phyloP scores from a whole-genome alignment of 371 early-diverging fungal species.

The Rhizopus arrhizus region DNA sequence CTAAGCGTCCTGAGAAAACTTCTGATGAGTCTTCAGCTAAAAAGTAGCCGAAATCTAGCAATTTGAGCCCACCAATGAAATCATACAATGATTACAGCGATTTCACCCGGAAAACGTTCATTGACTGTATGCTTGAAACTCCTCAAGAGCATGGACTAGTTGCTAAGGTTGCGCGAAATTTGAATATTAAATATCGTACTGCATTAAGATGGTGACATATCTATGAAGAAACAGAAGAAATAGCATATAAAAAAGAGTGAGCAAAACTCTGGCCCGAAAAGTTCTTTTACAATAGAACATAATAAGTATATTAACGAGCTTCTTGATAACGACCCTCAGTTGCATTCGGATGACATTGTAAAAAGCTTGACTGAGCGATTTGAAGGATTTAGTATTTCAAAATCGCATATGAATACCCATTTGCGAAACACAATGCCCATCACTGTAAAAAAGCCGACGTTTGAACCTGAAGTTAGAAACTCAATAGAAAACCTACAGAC shows the following conservation, averaged over 20 bases:
- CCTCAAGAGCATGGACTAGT: constrained; percentile 11
- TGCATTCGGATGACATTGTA: constrained; percentile 10
- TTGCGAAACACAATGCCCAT: constrained; percentile 11
- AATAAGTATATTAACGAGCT: constrained; percentile 6
- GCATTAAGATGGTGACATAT: constrained; percentile 6
- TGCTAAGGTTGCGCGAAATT: constrained; percentile 7
- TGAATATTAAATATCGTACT: constrained; percentile 4
- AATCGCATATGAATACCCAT: constrained; percentile 10
- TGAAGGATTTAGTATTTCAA: constrained; percentile 15
- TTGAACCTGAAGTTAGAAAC: constrained; percentile 11
- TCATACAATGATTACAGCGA: no score
- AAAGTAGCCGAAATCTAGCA: no score
- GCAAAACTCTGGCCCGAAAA: constrained; percentile 14
- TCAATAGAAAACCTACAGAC: constrained; percentile 8
- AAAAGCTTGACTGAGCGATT: constrained; percentile 7
- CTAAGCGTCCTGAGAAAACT: no score
- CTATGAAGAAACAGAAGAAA: constrained; percentile 2
- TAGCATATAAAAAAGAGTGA: constrained; percentile 6
- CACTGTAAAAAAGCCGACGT: constrained; percentile 1
- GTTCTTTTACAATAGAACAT: constrained; percentile 17
- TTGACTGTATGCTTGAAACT: constrained; percentile 10
- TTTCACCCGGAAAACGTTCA: neutral
- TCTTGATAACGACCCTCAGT: neutral
- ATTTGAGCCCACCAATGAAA: no score
- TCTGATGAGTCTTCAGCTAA: no score